A percentile compares a stretch with the other conserved stretches of the same genome.
phyloP scores from a whole-genome alignment of 129 eudicot genomes.

The Ambrosia artemisiifolia region DNA sequence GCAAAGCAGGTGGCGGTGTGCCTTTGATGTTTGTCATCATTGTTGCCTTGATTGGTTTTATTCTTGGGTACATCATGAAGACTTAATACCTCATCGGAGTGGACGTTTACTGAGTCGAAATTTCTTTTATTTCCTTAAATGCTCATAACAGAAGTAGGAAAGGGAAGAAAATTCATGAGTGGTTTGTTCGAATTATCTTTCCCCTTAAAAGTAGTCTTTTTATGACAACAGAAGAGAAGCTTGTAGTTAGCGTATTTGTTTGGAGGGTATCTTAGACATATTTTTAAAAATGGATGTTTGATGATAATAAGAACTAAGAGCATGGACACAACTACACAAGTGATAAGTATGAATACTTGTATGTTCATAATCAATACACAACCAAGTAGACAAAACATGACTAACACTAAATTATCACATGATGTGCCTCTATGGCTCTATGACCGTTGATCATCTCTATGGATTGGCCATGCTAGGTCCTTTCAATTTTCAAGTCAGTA shows the following conservation, averaged over 20 bases:
- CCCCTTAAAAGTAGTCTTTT: conserved; percentile 9
- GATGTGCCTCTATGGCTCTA: too few relatives aligned
- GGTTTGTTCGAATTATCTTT: conserved; percentile 2
- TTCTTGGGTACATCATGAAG: conserved; percentile 72
- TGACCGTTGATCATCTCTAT: too few relatives aligned
- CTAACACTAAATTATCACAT: too few relatives aligned
- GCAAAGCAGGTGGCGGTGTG: conserved; percentile 50
- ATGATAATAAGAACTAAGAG: too few relatives aligned
- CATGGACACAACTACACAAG: too few relatives aligned
- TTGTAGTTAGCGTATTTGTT: background rate
- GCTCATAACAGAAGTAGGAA: conserved; percentile 27
- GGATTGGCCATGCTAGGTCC: too few relatives aligned
- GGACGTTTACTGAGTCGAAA: background rate
- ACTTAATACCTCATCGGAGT: conserved; percentile 19
- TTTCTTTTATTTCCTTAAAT: conserved; percentile 18
- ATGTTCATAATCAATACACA: too few relatives aligned
- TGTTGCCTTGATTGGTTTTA: conserved; percentile 55
- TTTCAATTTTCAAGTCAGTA: too few relatives aligned
- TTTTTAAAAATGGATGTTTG: too few relatives aligned
- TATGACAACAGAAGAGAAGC: conserved; percentile 23
- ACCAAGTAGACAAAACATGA: too few relatives aligned
- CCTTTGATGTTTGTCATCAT: conserved; percentile 51
- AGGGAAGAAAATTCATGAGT: conserved; percentile 21
- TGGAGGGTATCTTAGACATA: background rate
- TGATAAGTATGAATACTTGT: too few relatives aligned